phyloP scores from a whole-genome alignment of 75 land plant species.

The Isoetes taiwanensis region DNA sequence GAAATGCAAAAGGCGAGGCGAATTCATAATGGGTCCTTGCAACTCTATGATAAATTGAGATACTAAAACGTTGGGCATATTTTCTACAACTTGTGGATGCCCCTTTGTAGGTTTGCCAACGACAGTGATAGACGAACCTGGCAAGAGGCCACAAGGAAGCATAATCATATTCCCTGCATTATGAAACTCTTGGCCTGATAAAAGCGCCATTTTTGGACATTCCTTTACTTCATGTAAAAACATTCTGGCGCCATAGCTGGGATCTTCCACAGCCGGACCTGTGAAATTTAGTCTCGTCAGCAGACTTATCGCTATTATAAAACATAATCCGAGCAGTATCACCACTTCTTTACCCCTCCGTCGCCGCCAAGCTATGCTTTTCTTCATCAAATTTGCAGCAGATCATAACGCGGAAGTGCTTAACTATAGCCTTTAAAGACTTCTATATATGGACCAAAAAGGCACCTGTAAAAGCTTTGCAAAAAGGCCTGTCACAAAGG shows the following conservation, averaged over 20 bases:
- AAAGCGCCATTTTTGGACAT: background rate
- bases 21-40: conserved; percentile 67
- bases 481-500: too few species aligned
- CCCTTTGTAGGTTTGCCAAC: conserved; percentile 40
- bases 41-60: conserved; percentile 85
- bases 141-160: conserved; percentile 79
- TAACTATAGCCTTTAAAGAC: too few species aligned
- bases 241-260: conserved; percentile 33
- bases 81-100: conserved; percentile 35
- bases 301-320: too few species aligned
- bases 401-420: too few species aligned
- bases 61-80: conserved; percentile 30
- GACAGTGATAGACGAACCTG: conserved; percentile 67
- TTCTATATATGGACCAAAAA: too few species aligned
- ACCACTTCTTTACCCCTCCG: too few species aligned
- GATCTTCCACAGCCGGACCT: conserved; percentile 26
- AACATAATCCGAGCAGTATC: too few species aligned
- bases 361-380: too few species aligned
- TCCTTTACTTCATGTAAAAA: conserved; percentile 32
- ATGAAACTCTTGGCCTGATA: conserved; percentile 22
- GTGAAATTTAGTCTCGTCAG: too few species aligned
- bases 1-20: conserved; percentile 72
- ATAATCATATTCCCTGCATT: conserved; percentile 21
- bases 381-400: too few species aligned
- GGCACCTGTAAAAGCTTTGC: too few species aligned